Evolutionary conservation across 1,284 basidiomycete species (phyloP).

Genomic region (Ganoderma sinense): DNA sequence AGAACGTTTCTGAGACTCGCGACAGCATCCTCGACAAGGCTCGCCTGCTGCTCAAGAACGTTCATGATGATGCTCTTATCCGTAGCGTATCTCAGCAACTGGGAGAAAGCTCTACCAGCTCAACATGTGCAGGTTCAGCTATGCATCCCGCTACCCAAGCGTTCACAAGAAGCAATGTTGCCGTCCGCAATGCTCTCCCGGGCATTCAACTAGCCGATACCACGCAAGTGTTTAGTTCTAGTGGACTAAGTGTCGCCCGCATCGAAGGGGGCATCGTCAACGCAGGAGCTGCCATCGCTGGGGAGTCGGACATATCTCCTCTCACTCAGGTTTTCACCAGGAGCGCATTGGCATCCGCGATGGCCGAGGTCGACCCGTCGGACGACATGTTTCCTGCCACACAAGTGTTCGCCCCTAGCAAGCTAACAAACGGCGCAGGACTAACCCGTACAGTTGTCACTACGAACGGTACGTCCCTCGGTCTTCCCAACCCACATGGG

Average conservation of each 20-base stretch:
- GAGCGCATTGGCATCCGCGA: constrained; percentile 5
- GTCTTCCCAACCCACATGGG: neutral
- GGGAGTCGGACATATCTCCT: constrained; percentile 24
- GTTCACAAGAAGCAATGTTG: constrained; percentile 49
- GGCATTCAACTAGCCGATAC: constrained; percentile 15
- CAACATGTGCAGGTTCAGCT: neutral
- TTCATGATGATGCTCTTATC: neutral
- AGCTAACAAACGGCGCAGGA: constrained; percentile 26
- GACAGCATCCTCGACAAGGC: constrained; percentile 63
- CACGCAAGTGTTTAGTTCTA: constrained; percentile 36
- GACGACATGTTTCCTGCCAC: constrained; percentile 40
- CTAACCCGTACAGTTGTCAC: neutral
- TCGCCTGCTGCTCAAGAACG: constrained; percentile 32
- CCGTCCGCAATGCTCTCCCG: constrained; percentile 2
- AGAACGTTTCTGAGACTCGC: constrained; percentile 55
- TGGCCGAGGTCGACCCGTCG: constrained; percentile 8
- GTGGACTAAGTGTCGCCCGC: constrained; percentile 28
- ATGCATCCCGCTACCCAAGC: constrained; percentile 47
- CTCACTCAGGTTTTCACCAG: constrained; percentile 23
- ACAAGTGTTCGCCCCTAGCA: constrained; percentile 48
- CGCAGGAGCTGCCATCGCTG: constrained; percentile 23
- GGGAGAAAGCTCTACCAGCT: neutral
- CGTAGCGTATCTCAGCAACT: neutral
- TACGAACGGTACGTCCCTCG: neutral
- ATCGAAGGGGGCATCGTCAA: constrained; percentile 15